Conservation (phyloP, 441 rosid species). For the Bruguiera hainesii region DNA sequence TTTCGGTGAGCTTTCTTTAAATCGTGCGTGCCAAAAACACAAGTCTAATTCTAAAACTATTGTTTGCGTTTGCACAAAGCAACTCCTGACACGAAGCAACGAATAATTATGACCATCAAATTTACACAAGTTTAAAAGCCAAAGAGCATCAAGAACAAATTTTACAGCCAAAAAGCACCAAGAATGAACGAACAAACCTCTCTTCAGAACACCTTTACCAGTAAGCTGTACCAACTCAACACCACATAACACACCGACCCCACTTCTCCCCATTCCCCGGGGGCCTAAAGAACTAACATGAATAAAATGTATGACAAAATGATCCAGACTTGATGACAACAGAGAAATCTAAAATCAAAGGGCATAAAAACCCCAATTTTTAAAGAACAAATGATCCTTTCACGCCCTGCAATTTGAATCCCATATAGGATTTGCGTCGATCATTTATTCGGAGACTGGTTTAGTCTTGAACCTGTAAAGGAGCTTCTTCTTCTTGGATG, state of each 20-base stretch:
- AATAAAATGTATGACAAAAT: conserved; percentile 30
- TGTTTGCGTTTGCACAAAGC: conserved; percentile 5
- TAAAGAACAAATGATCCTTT: conserved; percentile 10
- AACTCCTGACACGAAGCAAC: background rate
- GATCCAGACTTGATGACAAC: conserved; percentile 28
- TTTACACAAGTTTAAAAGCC: conserved; percentile 46
- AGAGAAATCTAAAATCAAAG: conserved; percentile 26
- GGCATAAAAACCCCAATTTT: conserved; percentile 15
- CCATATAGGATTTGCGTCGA: conserved; percentile 17
- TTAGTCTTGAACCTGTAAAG: conserved; percentile 78
- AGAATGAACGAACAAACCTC: conserved; percentile 20
- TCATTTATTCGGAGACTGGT: conserved; percentile 46
- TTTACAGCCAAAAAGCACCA: conserved; percentile 31
- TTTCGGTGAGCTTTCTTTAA: conserved; percentile 7
- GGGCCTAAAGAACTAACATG: conserved; percentile 15
- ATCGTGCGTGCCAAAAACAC: background rate
- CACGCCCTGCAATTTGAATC: conserved; percentile 19
- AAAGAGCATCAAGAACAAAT: conserved; percentile 14
- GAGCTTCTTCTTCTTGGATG: conserved; percentile 82
- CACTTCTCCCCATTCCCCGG: background rate
- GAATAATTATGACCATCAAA: conserved; percentile 23
- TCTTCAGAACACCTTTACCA: conserved; percentile 18
- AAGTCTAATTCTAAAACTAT: background rate
- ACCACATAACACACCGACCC: conserved; percentile 30
- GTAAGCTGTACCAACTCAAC: conserved; percentile 13